Percentiles rank a stretch among this genome's conserved stretches.
Evolutionary conservation across 2,329 filamentous ascomycete genomes (phyloP).

Genomic region (Simplicillium sp.): DNA sequence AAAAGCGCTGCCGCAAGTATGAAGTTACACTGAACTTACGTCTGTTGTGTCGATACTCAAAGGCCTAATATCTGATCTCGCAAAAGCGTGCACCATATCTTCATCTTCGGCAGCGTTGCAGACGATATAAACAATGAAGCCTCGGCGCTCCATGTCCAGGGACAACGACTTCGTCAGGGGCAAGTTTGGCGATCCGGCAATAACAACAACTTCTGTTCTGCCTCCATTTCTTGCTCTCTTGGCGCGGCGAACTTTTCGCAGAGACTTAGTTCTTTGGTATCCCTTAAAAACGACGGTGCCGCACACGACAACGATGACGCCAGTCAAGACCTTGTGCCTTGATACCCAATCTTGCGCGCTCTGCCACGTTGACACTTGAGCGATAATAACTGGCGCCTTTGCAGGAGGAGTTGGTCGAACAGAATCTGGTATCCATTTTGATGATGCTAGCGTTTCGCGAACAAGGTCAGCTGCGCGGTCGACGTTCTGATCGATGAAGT

Average conservation of each 20-base stretch:
- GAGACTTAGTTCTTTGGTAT: slow-evolving; percentile 42
- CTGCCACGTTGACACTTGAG: slow-evolving; percentile 31
- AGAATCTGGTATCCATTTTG: slow-evolving; percentile 63
- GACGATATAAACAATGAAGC: slow-evolving; percentile 88
- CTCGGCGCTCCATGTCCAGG: slow-evolving; percentile 78
- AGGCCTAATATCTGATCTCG: slow-evolving; percentile 72
- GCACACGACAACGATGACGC: slow-evolving; percentile 60
- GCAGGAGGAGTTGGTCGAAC: slow-evolving; percentile 50
- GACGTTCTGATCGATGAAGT: slow-evolving; percentile 72
- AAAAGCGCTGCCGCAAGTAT: background rate
- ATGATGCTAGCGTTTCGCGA: slow-evolving; percentile 57
- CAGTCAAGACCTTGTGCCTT: slow-evolving; percentile 63
- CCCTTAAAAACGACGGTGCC: slow-evolving; percentile 52
- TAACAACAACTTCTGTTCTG: slow-evolving; percentile 74
- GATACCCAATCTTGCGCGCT: slow-evolving; percentile 61
- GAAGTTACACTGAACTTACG: slow-evolving; percentile 33
- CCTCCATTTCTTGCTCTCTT: slow-evolving; percentile 74
- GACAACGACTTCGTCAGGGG: slow-evolving; percentile 76
- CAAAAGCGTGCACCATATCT: slow-evolving; percentile 62
- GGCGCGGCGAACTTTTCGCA: slow-evolving; percentile 63
- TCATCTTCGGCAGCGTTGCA: slow-evolving; percentile 83
- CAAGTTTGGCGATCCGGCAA: slow-evolving; percentile 80
- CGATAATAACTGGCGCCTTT: slow-evolving; percentile 19
- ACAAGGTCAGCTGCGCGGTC: slow-evolving; percentile 64
- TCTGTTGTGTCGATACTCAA: slow-evolving; percentile 77